phyloP scores from a whole-genome alignment of 2,329 filamentous ascomycete genomes.

The Onygena corvina region DNA sequence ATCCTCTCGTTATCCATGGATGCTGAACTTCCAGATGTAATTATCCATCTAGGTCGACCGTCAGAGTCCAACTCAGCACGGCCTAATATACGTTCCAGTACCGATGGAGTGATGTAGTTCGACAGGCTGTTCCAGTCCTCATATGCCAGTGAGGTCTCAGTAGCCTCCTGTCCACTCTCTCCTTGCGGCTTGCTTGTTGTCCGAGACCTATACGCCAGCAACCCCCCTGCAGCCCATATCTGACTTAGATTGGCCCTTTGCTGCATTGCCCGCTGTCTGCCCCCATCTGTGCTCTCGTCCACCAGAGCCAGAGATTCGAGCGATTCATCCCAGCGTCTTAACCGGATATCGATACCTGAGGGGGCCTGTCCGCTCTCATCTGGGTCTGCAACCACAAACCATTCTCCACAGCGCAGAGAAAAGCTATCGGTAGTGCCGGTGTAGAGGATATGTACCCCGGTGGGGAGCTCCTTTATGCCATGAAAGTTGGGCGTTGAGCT shows the following conservation, averaged over 20 bases:
- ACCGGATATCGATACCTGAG: slow-evolving; percentile 33
- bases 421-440: slow-evolving; percentile 46
- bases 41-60: slow-evolving; percentile 39
- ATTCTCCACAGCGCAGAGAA: slow-evolving; percentile 50
- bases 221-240: slow-evolving; percentile 42
- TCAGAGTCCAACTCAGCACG: slow-evolving; percentile 22
- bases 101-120: slow-evolving; percentile 35
- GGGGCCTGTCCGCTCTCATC: slow-evolving; percentile 9
- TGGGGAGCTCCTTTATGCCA: slow-evolving; percentile 48
- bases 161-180: slow-evolving; percentile 18
- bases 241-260: slow-evolving; percentile 45
- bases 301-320: slow-evolving; percentile 29
- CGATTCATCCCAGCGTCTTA: slow-evolving; percentile 44
- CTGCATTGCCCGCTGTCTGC: slow-evolving; percentile 38
- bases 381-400: slow-evolving; percentile 41
- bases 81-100: slow-evolving; percentile 43
- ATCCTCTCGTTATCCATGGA: slow-evolving; percentile 47
- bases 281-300: slow-evolving; percentile 23
- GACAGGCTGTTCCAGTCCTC: slow-evolving; percentile 45
- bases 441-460: slow-evolving; percentile 51
- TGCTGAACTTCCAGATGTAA: slow-evolving; percentile 48
- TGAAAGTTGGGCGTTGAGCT: slow-evolving; percentile 50
- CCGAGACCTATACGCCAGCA: slow-evolving; percentile 32
- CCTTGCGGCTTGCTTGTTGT: slow-evolving; percentile 19
- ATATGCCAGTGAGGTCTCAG: slow-evolving; percentile 15